Evolutionary conservation across 2,329 filamentous ascomycete species (phyloP).

Genomic region (Epichloe gansuensis): DNA sequence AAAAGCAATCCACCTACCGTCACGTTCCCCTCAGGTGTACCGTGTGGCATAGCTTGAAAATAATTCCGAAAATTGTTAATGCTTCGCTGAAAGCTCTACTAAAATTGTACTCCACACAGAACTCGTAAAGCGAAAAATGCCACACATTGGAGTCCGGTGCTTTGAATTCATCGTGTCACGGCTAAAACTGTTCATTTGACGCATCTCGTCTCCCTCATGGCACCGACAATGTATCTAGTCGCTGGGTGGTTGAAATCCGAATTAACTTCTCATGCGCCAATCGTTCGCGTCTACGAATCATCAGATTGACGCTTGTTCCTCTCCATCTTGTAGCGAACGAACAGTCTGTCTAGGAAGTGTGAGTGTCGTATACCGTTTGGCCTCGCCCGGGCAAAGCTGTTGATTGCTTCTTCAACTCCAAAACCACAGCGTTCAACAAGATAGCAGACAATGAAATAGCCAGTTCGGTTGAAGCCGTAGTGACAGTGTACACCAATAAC

Average conservation of each 20-base stretch:
- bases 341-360: slow-evolving; percentile 77
- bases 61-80: too few relatives aligned
- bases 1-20: too few relatives aligned
- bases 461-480: slow-evolving; percentile 90
- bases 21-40: too few relatives aligned
- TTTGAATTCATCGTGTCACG: too few relatives aligned
- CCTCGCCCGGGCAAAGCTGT: slow-evolving; percentile 59
- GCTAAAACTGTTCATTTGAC: too few relatives aligned
- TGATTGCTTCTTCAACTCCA: slow-evolving; percentile 62
- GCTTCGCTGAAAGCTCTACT: too few relatives aligned
- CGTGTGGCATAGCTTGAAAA: too few relatives aligned
- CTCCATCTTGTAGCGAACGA: slow-evolving; percentile 54
- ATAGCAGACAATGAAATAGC: slow-evolving; percentile 83
- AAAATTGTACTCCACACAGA: too few relatives aligned
- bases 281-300: slow-evolving; percentile 52
- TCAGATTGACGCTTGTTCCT: background rate
- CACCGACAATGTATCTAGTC: too few relatives aligned
- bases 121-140: too few relatives aligned
- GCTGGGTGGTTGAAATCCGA: background rate
- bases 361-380: slow-evolving; percentile 80
- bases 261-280: background rate
- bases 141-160: too few relatives aligned
- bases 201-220: too few relatives aligned
- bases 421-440: slow-evolving; percentile 71
- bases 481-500: slow-evolving; percentile 84